Conservation (phyloP, 2,329 filamentous ascomycete species). For the Elsinoe australis region DNA sequence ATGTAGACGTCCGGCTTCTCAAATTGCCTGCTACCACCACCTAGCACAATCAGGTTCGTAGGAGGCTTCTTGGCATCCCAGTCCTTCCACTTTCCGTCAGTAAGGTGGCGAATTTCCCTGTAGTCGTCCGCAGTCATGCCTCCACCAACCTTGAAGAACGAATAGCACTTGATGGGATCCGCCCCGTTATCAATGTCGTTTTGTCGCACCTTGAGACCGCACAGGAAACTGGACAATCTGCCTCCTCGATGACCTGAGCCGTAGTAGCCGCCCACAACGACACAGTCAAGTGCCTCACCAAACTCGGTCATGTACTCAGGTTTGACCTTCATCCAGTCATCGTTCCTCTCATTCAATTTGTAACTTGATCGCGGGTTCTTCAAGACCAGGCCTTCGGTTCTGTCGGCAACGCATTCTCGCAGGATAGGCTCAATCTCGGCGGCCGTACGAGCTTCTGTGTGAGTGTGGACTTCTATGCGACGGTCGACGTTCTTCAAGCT, state of each 20-base stretch:
- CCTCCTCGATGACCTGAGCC: slow-evolving; percentile 81
- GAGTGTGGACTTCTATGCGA: slow-evolving; percentile 74
- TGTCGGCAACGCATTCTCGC: slow-evolving; percentile 74
- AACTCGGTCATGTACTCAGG: slow-evolving; percentile 98
- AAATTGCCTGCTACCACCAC: slow-evolving; percentile 66
- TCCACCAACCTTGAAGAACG: slow-evolving; percentile 98
- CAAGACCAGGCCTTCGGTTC: slow-evolving; percentile 82
- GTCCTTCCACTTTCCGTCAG: slow-evolving; percentile 82
- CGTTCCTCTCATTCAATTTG: slow-evolving; percentile 77
- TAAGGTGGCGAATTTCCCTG: slow-evolving; percentile 69
- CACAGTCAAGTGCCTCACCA: slow-evolving; percentile 82
- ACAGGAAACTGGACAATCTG: slow-evolving; percentile 77
- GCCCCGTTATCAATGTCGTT: slow-evolving; percentile 50
- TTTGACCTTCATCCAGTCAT: slow-evolving; percentile 98
- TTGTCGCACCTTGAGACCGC: slow-evolving; percentile 70
- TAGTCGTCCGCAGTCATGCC: slow-evolving; percentile 84
- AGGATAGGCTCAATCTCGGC: slow-evolving; percentile 72
- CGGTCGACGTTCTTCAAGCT: slow-evolving; percentile 63
- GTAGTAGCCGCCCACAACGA: slow-evolving; percentile 88
- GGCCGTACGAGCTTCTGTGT: slow-evolving; percentile 56
- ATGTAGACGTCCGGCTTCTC: slow-evolving; percentile 93
- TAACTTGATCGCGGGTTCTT: slow-evolving; percentile 91
- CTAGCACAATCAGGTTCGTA: slow-evolving; percentile 65
- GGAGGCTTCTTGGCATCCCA: slow-evolving; percentile 77
- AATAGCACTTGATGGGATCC: slow-evolving; percentile 64